Conservation (phyloP, 768 basidiomycete genomes). For the Lactarius quietus region DNA sequence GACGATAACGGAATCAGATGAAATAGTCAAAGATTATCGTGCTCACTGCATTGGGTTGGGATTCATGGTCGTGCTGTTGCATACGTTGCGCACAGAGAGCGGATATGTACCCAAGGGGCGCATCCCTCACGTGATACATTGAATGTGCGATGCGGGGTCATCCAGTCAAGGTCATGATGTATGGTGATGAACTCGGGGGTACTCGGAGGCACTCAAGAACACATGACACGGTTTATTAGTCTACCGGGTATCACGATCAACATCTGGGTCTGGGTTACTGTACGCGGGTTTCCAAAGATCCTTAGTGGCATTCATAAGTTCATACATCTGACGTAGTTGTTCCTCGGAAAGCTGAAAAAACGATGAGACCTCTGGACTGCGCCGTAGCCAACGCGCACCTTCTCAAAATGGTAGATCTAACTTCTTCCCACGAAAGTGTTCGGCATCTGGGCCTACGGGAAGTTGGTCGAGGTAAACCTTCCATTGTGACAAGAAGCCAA, state of each 20-base stretch:
- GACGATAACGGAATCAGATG: neutral
- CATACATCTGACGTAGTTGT: slow-evolving; percentile 91
- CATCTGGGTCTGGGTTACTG: neutral
- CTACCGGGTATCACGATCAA: neutral
- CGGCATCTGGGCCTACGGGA: slow-evolving; percentile 44
- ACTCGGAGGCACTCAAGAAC: neutral
- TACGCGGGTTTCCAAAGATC: slow-evolving; percentile 73
- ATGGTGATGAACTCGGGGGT: too few species aligned
- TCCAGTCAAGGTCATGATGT: too few species aligned
- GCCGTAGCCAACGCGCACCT: slow-evolving; percentile 43
- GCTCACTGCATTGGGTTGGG: slow-evolving; percentile 9
- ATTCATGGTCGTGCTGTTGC: slow-evolving; percentile 3
- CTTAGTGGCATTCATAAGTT: slow-evolving; percentile 89
- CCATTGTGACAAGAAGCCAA: slow-evolving; percentile 96
- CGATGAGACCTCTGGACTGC: slow-evolving; percentile 1
- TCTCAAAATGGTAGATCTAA: slow-evolving; percentile 75
- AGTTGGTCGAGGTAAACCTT: slow-evolving; percentile 83
- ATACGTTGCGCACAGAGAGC: neutral
- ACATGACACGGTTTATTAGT: neutral
- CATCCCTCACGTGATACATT: neutral
- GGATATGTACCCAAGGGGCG: neutral
- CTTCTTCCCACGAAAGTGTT: slow-evolving; percentile 56
- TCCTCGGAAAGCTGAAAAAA: slow-evolving; percentile 78
- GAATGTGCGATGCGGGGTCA: too few species aligned
- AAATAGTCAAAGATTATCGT: too few species aligned